These are phyloP conservation scores for Metschnikowia vanudenii DNA, from an alignment of 805 yeast species.

Conservation along the genomic window DNA sequence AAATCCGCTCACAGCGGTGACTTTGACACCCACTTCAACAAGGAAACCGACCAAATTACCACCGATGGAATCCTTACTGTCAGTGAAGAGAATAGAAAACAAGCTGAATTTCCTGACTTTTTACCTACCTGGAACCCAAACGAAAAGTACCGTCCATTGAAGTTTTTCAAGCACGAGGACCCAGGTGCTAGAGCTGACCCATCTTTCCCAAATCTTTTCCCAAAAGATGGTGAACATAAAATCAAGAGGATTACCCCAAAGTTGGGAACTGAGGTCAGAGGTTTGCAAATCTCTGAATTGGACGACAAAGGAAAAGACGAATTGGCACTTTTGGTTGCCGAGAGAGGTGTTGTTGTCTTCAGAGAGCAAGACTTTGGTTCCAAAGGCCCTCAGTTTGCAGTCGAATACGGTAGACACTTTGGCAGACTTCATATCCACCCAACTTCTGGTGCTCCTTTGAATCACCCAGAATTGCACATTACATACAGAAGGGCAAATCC, in stretches of 20 bases:
- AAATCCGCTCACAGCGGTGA: conserved; percentile 25
- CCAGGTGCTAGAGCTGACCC: conserved; percentile 70
- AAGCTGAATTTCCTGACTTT: conserved; percentile 50
- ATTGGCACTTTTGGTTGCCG: conserved; percentile 64
- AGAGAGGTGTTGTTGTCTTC: conserved; percentile 66
- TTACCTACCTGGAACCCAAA: conserved; percentile 70
- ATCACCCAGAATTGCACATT: conserved; percentile 23
- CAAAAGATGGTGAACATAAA: conserved; percentile 26
- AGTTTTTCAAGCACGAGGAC: conserved; percentile 56
- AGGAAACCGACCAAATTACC: conserved; percentile 43
- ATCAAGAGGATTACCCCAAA: conserved; percentile 58
- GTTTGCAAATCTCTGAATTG: conserved; percentile 58
- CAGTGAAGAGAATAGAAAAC: conserved; percentile 26
- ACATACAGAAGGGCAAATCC: conserved; percentile 22
- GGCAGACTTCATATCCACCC: conserved; percentile 76
- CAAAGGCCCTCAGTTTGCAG: conserved; percentile 49
- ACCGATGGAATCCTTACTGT: conserved; percentile 49
- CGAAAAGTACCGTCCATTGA: conserved; percentile 50
- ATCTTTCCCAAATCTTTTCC: conserved; percentile 50
- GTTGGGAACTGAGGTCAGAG: conserved; percentile 63
- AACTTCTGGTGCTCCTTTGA: conserved; percentile 65
- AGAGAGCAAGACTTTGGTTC: conserved; percentile 58
- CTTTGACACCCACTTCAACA: conserved; percentile 49
- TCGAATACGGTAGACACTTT: conserved; percentile 58
- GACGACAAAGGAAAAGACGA: conserved; percentile 60